Evolutionary conservation across 768 basidiomycete species (phyloP), one percentile per base, ranked within the genome.

Genomic region (Tremella mesenterica): DNA sequence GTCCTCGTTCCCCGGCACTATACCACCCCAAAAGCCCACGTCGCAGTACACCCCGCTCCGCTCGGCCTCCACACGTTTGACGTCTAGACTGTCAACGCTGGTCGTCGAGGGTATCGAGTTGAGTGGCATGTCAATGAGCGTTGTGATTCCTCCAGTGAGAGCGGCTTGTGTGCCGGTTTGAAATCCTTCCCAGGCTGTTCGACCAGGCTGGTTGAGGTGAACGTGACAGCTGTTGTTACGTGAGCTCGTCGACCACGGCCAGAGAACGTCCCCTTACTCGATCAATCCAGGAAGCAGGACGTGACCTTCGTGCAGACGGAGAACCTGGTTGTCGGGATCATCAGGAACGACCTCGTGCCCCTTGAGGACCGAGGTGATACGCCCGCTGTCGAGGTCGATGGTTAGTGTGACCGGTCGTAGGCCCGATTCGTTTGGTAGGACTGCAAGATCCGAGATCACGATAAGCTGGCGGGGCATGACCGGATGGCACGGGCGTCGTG

Each of bases 91-190:
- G 4, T 75, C 75, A 7, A 89, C 79, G 0, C 88, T 91, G 1
- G 89, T 92, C 0, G 95, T 96, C 0, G 95, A 90, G 1, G 93
- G 93, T 50, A 97, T 87, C 1, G 91, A 93, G 73, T 99, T 96
- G 50, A 99, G 77, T 2, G 93, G 95, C 93, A 97, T 99, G 75
- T 97, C 95, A 28, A 96, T 84, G 20, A 97, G 77, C 5, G 89
- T 88, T 7, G 92, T 96, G n/a, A 96, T 82, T 6, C 93, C 95
- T 20, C 93, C 93, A 1, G 89, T 85, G 1, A 83, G 82, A 1
- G 93, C 93, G 18, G 93, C 93, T 50, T 78, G 76, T 1, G 91
- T 92, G n/a, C 89, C 91, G 0, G 88, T 87, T 75, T 79, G 81
- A 70, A 95, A 93, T 0, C 91, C 91, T 68, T 95, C 91, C 91